Conservation (phyloP, 2,329 filamentous ascomycete species). For the Curvularia spicifera region DNA sequence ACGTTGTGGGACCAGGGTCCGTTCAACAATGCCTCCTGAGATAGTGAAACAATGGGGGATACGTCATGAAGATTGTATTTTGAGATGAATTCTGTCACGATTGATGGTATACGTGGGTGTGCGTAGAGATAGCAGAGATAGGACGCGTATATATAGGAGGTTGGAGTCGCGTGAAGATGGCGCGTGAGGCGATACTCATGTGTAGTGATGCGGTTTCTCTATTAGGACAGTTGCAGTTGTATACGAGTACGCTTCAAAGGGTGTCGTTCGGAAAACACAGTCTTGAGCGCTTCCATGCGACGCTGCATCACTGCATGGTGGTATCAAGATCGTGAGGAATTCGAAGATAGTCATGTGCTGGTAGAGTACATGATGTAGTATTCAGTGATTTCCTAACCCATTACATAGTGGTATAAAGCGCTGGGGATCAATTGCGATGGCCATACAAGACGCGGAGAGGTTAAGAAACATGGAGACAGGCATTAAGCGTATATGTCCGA, state of each 20-base stretch:
- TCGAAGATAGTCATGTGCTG: not conserved
- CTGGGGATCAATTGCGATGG: not conserved
- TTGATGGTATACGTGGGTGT: conserved; percentile 3
- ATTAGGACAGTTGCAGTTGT: too few relatives aligned
- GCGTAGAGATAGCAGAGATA: conserved; percentile 7
- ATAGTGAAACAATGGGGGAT: conserved; percentile 4
- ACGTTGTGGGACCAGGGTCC: conserved; percentile 12
- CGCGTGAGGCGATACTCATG: not conserved
- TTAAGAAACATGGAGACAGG: conserved; percentile 1
- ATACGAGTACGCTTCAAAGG: too few relatives aligned
- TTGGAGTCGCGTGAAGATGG: not conserved
- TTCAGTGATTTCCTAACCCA: not conserved
- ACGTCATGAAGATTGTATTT: conserved; percentile 5
- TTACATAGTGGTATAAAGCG: not conserved
- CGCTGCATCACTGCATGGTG: not conserved
- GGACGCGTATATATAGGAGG: not conserved
- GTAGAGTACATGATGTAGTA: not conserved
- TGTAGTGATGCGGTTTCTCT: too few relatives aligned
- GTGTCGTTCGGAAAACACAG: not conserved
- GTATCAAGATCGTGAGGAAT: too few relatives aligned
- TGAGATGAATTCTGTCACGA: conserved; percentile 5
- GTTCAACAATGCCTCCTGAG: conserved; percentile 10
- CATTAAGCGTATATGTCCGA: not conserved
- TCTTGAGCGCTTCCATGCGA: not conserved
- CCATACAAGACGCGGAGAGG: not conserved